Evolutionary conservation across 2,329 filamentous ascomycete genomes (phyloP).

Genomic region (Cercospora janseana): DNA sequence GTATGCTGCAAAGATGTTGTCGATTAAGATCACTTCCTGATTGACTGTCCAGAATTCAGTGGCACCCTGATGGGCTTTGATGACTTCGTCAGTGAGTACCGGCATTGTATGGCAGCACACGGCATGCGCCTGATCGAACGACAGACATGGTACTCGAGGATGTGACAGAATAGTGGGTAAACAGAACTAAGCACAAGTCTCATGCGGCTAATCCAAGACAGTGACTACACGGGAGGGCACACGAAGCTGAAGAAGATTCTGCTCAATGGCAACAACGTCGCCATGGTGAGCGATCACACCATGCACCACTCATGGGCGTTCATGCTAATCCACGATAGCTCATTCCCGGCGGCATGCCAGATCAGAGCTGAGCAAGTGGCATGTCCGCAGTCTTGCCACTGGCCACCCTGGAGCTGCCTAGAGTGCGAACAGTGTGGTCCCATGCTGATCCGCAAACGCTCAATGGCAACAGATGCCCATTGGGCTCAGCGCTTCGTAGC

Average conservation of each 20-base stretch:
- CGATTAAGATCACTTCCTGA: conserved; percentile 1
- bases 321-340: conserved; percentile 18
- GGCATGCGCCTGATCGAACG: not conserved
- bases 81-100: conserved; percentile 95
- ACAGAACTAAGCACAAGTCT: not conserved
- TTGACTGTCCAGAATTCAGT: conserved; percentile 72
- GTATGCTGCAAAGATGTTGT: conserved; percentile 50
- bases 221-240: conserved; percentile 83
- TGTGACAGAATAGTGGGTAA: conserved; percentile 83
- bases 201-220: conserved; percentile 41
- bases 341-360: conserved; percentile 32
- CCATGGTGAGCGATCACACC: conserved; percentile 71
- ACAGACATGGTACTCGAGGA: conserved; percentile 97
- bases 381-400: too few relatives aligned
- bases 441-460: too few relatives aligned
- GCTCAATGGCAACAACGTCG: conserved; percentile 96
- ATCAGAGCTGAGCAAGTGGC: conserved; percentile 24
- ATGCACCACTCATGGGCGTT: not conserved
- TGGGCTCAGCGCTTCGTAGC: too few relatives aligned
- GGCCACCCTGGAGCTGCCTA: too few relatives aligned
- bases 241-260: conserved; percentile 91
- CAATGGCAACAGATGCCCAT: too few relatives aligned
- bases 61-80: conserved; percentile 94
- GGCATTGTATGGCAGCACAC: too few relatives aligned
- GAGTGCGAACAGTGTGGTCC: too few relatives aligned